phyloP scores from a whole-genome alignment of 352 stramenopile species.

The Pythium oligandrum region DNA sequence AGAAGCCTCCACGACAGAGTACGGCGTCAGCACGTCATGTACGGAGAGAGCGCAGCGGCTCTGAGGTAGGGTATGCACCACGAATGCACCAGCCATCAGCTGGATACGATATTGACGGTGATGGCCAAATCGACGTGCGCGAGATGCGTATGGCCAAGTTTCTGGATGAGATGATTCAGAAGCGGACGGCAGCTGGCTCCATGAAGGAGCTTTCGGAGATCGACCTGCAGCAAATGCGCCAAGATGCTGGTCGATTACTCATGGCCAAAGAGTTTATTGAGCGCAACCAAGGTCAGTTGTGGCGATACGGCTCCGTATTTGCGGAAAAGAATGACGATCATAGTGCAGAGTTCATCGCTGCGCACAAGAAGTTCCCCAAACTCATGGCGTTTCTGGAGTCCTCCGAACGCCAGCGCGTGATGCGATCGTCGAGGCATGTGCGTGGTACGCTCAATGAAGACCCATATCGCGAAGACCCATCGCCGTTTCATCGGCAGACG shows the following conservation, averaged over 20 bases:
- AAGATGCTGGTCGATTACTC: conserved; percentile 45
- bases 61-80: no score
- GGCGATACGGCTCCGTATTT: conserved; percentile 65
- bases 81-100: conserved; percentile 2
- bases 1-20: conserved; percentile 4
- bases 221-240: conserved; percentile 42
- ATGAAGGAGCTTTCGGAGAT: conserved; percentile 15
- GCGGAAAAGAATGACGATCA: conserved; percentile 51
- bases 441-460: conserved; percentile 20
- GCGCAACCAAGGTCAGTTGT: conserved; percentile 57
- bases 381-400: conserved; percentile 58
- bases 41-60: no score
- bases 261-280: conserved; percentile 70
- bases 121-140: conserved; percentile 56
- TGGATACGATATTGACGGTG: conserved; percentile 63
- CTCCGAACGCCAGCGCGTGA: conserved; percentile 48
- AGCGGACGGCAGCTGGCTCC: conserved; percentile 10
- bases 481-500: conserved; percentile 25
- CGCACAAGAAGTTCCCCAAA: conserved; percentile 64
- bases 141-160: conserved; percentile 68
- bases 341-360: conserved; percentile 53
- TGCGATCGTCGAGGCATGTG: conserved; percentile 51
- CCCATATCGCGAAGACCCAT: conserved; percentile 5
- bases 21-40: no score
- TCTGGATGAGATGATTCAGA: conserved; percentile 45